Evolutionary conservation across 2,329 filamentous ascomycete species (phyloP).

Genomic region (Talaromyces sp.): DNA sequence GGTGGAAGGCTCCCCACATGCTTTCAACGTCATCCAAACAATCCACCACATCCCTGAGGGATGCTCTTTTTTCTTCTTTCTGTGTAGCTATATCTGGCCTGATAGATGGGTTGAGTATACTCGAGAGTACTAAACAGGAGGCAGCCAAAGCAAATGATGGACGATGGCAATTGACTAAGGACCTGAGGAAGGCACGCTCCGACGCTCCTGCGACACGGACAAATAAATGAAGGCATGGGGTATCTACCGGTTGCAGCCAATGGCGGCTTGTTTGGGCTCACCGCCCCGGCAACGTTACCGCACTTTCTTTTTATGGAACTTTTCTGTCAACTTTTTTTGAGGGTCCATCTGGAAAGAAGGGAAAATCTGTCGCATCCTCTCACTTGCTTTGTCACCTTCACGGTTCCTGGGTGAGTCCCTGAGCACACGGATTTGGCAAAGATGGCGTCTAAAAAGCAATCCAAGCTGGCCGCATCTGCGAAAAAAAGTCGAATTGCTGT

Average conservation of each 20-base stretch:
- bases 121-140: too few species aligned
- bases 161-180: not conserved
- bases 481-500: slow-evolving; percentile 20
- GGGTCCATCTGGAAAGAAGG: not conserved
- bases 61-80: not conserved
- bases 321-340: slow-evolving; percentile 3
- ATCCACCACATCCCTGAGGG: not conserved
- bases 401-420: not conserved
- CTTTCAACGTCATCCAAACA: slow-evolving; percentile 12
- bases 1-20: slow-evolving; percentile 13
- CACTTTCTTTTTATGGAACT: slow-evolving; percentile 17
- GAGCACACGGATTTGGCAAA: slow-evolving; percentile 6
- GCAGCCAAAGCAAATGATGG: not conserved
- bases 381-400: not conserved
- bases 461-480: slow-evolving; percentile 24
- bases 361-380: not conserved
- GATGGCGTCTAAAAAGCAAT: slow-evolving; percentile 29
- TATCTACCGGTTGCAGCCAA: slow-evolving; percentile 1
- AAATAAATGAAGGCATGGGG: not conserved
- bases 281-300: slow-evolving; percentile 15
- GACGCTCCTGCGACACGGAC: not conserved
- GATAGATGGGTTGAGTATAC: not conserved
- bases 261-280: not conserved
- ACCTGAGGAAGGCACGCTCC: not conserved
- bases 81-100: not conserved